phyloP scores from a whole-genome alignment of 2,329 filamentous ascomycete species.

The Arthrinium puccinioides region DNA sequence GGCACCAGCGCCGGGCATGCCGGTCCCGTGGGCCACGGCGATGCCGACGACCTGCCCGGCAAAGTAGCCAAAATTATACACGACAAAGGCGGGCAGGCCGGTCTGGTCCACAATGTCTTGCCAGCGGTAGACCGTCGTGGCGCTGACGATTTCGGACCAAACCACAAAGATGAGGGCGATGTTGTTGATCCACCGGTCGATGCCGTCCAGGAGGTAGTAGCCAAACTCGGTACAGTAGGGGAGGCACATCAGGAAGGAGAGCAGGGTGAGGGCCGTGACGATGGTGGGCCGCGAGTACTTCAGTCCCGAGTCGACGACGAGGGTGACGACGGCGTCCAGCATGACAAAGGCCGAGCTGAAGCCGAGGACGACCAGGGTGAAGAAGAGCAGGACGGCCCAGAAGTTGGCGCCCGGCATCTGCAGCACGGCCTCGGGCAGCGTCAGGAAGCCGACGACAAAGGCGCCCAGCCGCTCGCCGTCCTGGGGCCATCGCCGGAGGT shows the following conservation, averaged over 20 bases:
- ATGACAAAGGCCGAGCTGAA: constrained; percentile 53
- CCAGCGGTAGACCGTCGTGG: constrained; percentile 47
- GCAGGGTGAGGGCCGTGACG: constrained; percentile 38
- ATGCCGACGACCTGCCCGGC: constrained; percentile 45
- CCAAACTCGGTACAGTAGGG: constrained; percentile 52
- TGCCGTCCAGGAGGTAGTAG: constrained; percentile 45
- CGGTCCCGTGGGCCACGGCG: constrained; percentile 36
- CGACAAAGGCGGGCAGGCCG: constrained; percentile 32
- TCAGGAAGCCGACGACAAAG: constrained; percentile 52
- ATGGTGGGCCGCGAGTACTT: constrained; percentile 38
- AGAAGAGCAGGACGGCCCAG: constrained; percentile 52
- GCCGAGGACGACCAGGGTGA: constrained; percentile 50
- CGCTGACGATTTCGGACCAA: constrained; percentile 41
- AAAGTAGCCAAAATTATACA: constrained; percentile 45
- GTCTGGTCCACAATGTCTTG: constrained; percentile 36
- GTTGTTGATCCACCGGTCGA: constrained; percentile 51
- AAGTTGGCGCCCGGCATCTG: constrained; percentile 50
- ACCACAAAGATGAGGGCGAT: constrained; percentile 47
- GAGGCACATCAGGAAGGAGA: constrained; percentile 46
- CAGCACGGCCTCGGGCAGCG: constrained; percentile 45
- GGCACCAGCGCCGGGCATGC: constrained; percentile 34
- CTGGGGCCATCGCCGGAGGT: constrained; percentile 27
- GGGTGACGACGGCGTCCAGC: constrained; percentile 47
- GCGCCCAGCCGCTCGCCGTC: constrained; percentile 37
- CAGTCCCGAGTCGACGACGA: constrained; percentile 44